Conservation (phyloP, 1,139 yeast species). For the Saccharomyces pastorianus region DNA sequence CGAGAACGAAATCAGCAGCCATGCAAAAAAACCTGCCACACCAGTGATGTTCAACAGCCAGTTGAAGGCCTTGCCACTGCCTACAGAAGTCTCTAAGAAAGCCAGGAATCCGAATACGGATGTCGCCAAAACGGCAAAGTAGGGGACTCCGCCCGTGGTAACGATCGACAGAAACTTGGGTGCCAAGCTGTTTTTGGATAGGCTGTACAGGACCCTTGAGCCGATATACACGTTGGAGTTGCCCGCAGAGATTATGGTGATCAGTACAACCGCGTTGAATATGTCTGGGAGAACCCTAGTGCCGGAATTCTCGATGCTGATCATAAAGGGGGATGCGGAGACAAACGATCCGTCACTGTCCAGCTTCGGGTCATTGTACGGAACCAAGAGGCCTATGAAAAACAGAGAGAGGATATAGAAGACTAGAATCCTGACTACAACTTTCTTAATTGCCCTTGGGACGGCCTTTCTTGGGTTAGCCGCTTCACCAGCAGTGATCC, state of each 20-base stretch:
- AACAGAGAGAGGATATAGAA: constrained; percentile 78
- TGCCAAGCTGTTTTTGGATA: constrained; percentile 54
- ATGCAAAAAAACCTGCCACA: constrained; percentile 65
- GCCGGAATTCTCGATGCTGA: constrained; percentile 59
- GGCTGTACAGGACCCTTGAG: constrained; percentile 60
- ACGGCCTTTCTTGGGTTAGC: constrained; percentile 76
- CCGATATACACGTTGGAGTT: constrained; percentile 77
- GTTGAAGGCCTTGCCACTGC: constrained; percentile 63
- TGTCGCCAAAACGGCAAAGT: constrained; percentile 48
- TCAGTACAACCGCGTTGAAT: constrained; percentile 65
- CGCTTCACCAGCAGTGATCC: constrained; percentile 85
- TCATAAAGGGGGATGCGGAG: constrained; percentile 68
- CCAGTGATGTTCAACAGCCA: constrained; percentile 82
- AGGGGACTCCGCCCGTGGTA: constrained; percentile 61
- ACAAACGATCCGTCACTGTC: constrained; percentile 39
- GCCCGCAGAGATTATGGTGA: constrained; percentile 69
- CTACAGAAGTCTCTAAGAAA: constrained; percentile 49
- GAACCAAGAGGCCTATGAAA: constrained; percentile 77
- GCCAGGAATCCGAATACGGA: constrained; percentile 59
- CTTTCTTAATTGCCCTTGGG: constrained; percentile 78
- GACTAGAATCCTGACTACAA: constrained; percentile 68
- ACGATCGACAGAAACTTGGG: constrained; percentile 48
- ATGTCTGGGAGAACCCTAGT: constrained; percentile 61
- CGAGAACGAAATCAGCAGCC: constrained; percentile 60
- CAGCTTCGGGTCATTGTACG: constrained; percentile 60